A percentile compares a stretch with the other conserved stretches of the same genome.
Conservation (phyloP, 345 rosid genomes). For the Acer saccharum region DNA sequence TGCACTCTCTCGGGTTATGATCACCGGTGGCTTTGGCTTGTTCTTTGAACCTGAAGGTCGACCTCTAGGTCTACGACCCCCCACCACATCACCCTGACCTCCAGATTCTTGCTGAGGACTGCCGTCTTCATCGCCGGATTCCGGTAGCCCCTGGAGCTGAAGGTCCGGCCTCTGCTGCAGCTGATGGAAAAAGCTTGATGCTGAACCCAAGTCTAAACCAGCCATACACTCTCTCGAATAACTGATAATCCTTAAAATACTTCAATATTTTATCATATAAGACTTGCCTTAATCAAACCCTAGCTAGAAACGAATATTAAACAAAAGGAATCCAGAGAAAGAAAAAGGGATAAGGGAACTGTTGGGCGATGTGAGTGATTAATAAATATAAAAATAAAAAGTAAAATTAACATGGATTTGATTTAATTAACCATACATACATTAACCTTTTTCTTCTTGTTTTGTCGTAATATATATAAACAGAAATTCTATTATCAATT, state of each 20-base stretch:
- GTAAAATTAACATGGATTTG: neutral
- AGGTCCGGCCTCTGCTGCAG: constrained; percentile 27
- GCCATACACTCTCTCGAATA: constrained; percentile 14
- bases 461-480: neutral
- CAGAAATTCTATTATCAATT: no score
- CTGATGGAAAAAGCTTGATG: constrained; percentile 21
- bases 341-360: neutral
- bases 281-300: constrained; percentile 11
- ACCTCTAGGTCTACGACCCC: constrained; percentile 40
- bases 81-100: constrained; percentile 18
- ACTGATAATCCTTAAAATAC: neutral
- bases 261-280: neutral
- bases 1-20: constrained; percentile 49
- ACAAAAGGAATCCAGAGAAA: constrained; percentile 11
- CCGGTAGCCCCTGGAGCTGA: constrained; percentile 21
- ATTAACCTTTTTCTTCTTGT: neutral
- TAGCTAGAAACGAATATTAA: constrained; percentile 15
- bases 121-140: constrained; percentile 12
- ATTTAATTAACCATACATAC: neutral
- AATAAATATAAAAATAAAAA: no score
- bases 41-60: constrained; percentile 54
- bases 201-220: constrained; percentile 26
- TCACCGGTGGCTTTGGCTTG: constrained; percentile 50
- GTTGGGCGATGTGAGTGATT: neutral
- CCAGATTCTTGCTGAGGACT: constrained; percentile 1